These are phyloP conservation scores for Blastocystis sp. DNA, from an alignment of 352 stramenopile species.

Conservation along the genomic window DNA sequence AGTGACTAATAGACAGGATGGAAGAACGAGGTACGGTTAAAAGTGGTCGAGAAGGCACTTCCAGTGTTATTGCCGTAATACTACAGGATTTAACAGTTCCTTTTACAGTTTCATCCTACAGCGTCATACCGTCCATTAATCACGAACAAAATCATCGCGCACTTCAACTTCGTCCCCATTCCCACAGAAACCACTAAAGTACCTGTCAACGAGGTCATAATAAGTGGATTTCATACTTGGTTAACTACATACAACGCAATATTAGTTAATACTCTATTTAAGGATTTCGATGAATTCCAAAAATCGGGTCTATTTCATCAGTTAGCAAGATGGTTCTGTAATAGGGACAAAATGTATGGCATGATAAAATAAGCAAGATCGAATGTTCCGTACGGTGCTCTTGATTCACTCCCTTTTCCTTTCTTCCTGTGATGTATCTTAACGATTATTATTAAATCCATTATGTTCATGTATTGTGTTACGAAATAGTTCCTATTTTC, in stretches of 20 bases:
- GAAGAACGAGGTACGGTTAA: slow-evolving; percentile 37
- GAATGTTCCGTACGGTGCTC: no score
- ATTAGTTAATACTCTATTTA: neutral
- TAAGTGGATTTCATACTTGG: slow-evolving; percentile 39
- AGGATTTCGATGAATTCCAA: neutral
- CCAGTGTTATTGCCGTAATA: slow-evolving; percentile 2
- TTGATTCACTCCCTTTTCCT: no score
- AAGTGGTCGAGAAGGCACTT: neutral
- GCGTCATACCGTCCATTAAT: neutral
- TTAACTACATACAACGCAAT: neutral
- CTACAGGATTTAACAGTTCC: neutral
- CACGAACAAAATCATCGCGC: neutral
- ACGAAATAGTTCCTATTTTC: neutral
- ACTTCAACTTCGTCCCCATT: slow-evolving; percentile 23
- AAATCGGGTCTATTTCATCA: neutral
- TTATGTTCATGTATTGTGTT: no score
- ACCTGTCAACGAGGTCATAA: slow-evolving; percentile 39
- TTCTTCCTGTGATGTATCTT: no score
- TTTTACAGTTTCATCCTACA: neutral
- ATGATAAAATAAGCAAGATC: no score
- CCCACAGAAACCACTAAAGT: slow-evolving; percentile 33
- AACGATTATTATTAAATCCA: no score
- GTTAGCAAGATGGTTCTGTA: no score
- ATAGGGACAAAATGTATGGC: no score
- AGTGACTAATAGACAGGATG: slow-evolving; percentile 17